Conservation (phyloP, 257 asterid genomes). For the Solanum sejunctum region DNA sequence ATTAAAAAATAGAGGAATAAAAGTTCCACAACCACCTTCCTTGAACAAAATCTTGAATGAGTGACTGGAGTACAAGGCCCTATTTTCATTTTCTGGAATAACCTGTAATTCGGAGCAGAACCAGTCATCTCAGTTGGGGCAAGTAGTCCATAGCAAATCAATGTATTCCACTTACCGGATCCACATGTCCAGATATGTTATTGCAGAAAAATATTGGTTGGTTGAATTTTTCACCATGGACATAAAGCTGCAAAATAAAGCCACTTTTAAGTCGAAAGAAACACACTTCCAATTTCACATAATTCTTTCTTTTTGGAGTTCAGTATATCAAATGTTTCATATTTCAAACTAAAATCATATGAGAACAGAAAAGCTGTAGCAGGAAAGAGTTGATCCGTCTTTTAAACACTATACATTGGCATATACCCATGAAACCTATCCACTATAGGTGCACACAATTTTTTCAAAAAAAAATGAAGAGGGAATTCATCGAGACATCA, state of each 20-base stretch:
- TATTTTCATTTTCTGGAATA: slow-evolving; percentile 67
- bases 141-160: not conserved
- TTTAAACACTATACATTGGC: not conserved
- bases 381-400: not conserved
- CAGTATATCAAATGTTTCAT: not conserved
- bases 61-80: slow-evolving; percentile 82
- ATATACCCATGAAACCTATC: not conserved
- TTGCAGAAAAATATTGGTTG: slow-evolving; percentile 89
- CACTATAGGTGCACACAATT: not conserved
- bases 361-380: not conserved
- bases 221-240: slow-evolving; percentile 67
- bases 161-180: slow-evolving; percentile 45
- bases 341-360: not conserved
- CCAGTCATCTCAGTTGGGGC: not conserved
- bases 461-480: not conserved
- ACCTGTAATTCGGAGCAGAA: slow-evolving; percentile 34
- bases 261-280: not conserved
- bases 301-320: not conserved
- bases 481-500: not conserved
- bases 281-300: not conserved
- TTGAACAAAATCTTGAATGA: slow-evolving; percentile 90
- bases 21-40: slow-evolving; percentile 99
- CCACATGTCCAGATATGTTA: slow-evolving; percentile 70
- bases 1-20: slow-evolving; percentile 78
- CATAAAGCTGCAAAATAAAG: slow-evolving; percentile 50